These are phyloP conservation scores for Rhexocercosporidium sp. DNA, from an alignment of 2,329 filamentous ascomycete genomes.

Conservation along the genomic window DNA sequence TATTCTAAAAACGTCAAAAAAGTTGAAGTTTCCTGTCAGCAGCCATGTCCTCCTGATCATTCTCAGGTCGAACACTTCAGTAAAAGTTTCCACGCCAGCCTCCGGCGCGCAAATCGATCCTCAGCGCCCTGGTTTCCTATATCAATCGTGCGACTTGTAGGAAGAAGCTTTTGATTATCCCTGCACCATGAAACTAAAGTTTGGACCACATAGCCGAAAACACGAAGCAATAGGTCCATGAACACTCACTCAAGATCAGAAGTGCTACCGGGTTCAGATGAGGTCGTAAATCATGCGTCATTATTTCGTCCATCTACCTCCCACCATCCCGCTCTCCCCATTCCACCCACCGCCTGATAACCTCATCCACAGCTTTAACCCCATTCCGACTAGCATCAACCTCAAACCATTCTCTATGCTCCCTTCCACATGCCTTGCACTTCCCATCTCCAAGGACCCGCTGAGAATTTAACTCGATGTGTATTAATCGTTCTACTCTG, in stretches of 20 bases:
- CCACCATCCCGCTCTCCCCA: slow-evolving; percentile 55
- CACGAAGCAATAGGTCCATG: neutral
- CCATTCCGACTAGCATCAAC: slow-evolving; percentile 76
- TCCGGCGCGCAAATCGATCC: too few species aligned
- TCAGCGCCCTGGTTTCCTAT: too few species aligned
- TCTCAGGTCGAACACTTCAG: too few species aligned
- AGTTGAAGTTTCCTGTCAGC: too few species aligned
- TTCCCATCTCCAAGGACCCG: slow-evolving; percentile 59
- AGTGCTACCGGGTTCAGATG: neutral
- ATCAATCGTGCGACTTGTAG: too few species aligned
- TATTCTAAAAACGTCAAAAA: too few species aligned
- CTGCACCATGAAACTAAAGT: neutral
- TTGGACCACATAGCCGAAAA: too few species aligned
- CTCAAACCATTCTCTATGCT: slow-evolving; percentile 96
- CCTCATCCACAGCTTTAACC: slow-evolving; percentile 71
- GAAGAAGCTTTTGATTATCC: too few species aligned
- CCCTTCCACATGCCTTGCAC: slow-evolving; percentile 79
- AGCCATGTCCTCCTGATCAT: too few species aligned
- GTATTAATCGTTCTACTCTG: slow-evolving; percentile 87
- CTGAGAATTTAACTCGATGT: slow-evolving; percentile 77
- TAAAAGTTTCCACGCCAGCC: too few species aligned
- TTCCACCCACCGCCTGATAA: slow-evolving; percentile 82
- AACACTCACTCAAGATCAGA: neutral
- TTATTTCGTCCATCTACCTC: neutral
- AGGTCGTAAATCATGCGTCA: neutral